Evolutionary conservation across 2,329 filamentous ascomycete species (phyloP).

Genomic region (Claviceps pazoutovae): DNA sequence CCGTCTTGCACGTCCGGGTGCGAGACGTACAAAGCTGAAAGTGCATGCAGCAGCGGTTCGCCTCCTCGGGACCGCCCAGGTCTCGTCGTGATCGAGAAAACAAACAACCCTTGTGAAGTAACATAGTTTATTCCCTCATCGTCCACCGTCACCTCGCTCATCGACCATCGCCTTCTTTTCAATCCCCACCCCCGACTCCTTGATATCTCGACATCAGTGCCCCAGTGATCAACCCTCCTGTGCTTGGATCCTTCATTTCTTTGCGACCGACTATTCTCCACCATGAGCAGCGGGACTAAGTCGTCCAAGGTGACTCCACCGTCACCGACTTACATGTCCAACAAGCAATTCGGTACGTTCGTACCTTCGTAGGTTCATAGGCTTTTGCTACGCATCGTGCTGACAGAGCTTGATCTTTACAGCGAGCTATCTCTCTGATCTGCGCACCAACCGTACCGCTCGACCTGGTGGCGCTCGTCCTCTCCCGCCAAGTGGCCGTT

Average conservation of each 20-base stretch:
- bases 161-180: background rate
- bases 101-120: conserved; percentile 3
- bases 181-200: background rate
- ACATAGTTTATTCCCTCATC: background rate
- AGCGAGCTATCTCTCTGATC: conserved; percentile 58
- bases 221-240: background rate
- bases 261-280: background rate
- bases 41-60: conserved; percentile 1
- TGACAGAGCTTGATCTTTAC: conserved; percentile 8
- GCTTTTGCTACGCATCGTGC: background rate
- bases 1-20: background rate
- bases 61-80: background rate
- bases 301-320: conserved; percentile 45
- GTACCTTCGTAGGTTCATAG: background rate
- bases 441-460: conserved; percentile 52
- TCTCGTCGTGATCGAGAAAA: background rate
- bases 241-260: background rate
- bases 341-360: conserved; percentile 48
- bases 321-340: conserved; percentile 50
- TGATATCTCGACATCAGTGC: background rate
- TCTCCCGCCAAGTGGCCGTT: conserved; percentile 26
- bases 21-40: conserved; percentile 7
- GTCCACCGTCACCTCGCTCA: background rate
- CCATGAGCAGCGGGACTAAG: conserved; percentile 20
- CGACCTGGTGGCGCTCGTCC: conserved; percentile 61